A percentile compares a stretch with the other conserved stretches of the same genome.
Conservation (phyloP, 345 rosid species). For the Salix arbutifolia region DNA sequence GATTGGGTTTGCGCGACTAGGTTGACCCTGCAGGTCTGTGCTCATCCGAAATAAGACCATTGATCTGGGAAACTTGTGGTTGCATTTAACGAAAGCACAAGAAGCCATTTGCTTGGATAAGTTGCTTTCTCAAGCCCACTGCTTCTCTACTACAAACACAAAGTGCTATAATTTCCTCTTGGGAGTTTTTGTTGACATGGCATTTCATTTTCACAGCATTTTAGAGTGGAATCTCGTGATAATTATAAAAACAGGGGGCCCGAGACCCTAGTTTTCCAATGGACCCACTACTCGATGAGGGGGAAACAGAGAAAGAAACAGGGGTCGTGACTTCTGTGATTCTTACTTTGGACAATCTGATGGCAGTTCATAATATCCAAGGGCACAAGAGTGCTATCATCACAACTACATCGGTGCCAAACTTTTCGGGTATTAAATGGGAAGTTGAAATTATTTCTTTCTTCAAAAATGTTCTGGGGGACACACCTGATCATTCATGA, state of each 20-base stretch:
- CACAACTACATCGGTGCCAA: not conserved
- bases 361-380: constrained; percentile 9
- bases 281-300: not conserved
- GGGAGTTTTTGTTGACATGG: not conserved
- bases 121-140: not conserved
- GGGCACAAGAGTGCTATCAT: not conserved
- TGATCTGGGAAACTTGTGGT: not conserved
- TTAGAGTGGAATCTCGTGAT: not conserved
- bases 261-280: not conserved
- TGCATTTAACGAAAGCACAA: not conserved
- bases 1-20: too few relatives aligned
- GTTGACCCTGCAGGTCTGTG: not conserved
- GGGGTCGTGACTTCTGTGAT: constrained; percentile 17
- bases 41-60: not conserved
- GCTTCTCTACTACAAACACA: not conserved
- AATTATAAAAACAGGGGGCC: not conserved
- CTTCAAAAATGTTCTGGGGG: not conserved
- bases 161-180: not conserved
- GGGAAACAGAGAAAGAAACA: not conserved
- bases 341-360: constrained; percentile 16
- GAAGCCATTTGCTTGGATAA: not conserved
- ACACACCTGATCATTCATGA: not conserved
- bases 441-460: not conserved
- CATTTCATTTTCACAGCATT: not conserved
- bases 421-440: not conserved